Evolutionary conservation across 192 early-diverging fungal genomes (phyloP), one percentile per base, ranked within the genome.

Genomic region (Gryganskiella cystojenkinii): DNA sequence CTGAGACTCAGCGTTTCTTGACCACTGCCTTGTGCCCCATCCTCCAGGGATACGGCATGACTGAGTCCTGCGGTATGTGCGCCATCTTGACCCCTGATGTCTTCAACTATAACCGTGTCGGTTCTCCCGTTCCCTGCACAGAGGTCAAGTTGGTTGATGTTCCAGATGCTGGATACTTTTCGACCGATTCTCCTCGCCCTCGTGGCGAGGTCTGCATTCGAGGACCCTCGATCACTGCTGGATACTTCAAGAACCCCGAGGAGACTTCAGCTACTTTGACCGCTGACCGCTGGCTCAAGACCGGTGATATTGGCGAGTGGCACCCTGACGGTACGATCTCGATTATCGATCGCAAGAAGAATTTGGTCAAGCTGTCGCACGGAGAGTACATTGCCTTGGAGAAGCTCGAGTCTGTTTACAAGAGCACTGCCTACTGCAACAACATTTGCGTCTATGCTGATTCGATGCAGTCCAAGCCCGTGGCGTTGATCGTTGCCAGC

Each of bases 351-450:
- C 88, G 97, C 50, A 91, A 88, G 70, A 95, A 95, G 88, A 99
- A 98, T 81, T 87, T 99, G 54, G 92, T 99, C 64, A 99, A 97
- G 81, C 85, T 96, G 63, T 84, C 90, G 6, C 86, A 95, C 73
- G 97, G 95, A 69, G 96, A 97, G 82, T 95, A 93, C 81, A 92
- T 99, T 80, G 97, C 97, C 24, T 81, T 99, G 37, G 97, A 99
- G 81, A 94, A 94, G 75, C 84, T 99, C 30, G 97, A 99, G 81
- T 88, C 94, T 13, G 86, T 93, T 8, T 99, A 99, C 89, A 90
- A 92, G 80, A 86, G 85, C 37, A 87, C 86, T 19, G 37, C 81
- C 27, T 88, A 84, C 61, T 91, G 97, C 34, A 82, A 84, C 80
- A 96, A 95, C 74, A 89, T 95, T 45, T 91, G 90, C 67, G 88